A percentile compares a stretch with the other conserved stretches of the same genome.
Conservation (phyloP, 2,329 filamentous ascomycete genomes). For the Samsoniella hepiali region DNA sequence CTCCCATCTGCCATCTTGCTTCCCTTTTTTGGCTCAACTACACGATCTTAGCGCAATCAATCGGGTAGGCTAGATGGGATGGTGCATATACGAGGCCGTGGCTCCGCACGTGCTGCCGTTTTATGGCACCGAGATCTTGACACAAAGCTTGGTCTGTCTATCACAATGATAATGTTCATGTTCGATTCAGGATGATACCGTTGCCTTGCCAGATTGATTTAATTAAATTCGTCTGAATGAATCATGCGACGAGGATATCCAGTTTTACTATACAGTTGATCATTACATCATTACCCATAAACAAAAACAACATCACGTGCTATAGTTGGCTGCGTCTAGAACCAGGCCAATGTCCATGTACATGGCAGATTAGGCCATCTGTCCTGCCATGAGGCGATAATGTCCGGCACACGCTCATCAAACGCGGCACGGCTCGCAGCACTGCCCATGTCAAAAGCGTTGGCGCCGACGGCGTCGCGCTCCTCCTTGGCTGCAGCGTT, state of each 20-base stretch:
- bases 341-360: constrained; percentile 93
- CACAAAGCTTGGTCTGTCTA: neutral
- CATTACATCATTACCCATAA: constrained; percentile 10
- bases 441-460: constrained; percentile 66
- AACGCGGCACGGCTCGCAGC: constrained; percentile 71
- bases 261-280: neutral
- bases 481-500: constrained; percentile 80
- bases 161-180: neutral
- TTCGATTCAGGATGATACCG: too few species aligned
- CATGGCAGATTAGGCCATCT: constrained; percentile 88
- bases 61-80: constrained; percentile 8
- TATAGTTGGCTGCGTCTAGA: constrained; percentile 46
- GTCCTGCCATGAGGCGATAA: constrained; percentile 91
- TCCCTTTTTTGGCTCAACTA: neutral
- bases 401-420: constrained; percentile 89
- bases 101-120: constrained; percentile 7
- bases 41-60: constrained; percentile 9
- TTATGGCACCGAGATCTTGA: constrained; percentile 13
- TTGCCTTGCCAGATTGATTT: neutral
- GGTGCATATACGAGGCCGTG: constrained; percentile 23
- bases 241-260: neutral
- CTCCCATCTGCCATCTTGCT: neutral
- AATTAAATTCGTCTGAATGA: neutral
- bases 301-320: neutral
- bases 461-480: constrained; percentile 60